Percentiles rank a stretch among this genome's conserved stretches.
Conservation (phyloP, 305 asterid genomes). For the Fraxinus baroniana region DNA sequence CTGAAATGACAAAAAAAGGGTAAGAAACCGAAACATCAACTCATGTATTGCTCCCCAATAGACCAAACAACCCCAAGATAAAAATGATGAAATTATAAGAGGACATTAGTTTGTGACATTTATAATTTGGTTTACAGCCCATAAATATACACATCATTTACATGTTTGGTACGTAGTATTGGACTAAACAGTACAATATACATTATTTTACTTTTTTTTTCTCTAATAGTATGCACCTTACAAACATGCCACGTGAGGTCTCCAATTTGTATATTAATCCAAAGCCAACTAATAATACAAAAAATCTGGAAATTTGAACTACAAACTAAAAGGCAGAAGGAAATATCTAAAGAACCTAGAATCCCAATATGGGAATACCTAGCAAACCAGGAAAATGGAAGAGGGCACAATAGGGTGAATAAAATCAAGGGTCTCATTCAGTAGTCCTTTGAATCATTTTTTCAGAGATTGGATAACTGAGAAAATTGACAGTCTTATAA, state of each 20-base stretch:
- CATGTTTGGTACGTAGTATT: neutral
- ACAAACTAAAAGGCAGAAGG: neutral
- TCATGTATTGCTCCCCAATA: neutral
- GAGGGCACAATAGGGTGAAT: neutral
- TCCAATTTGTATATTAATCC: neutral
- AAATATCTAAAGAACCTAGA: neutral
- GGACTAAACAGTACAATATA: neutral
- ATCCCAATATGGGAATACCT: neutral
- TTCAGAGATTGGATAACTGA: neutral
- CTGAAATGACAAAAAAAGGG: neutral
- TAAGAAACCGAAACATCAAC: neutral
- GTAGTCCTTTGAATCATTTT: neutral
- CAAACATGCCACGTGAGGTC: neutral
- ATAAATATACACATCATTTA: neutral
- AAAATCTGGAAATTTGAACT: neutral
- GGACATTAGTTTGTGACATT: neutral
- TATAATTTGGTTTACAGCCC: neutral
- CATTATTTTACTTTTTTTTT: neutral
- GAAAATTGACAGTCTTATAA: neutral
- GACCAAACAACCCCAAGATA: neutral
- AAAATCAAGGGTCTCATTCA: neutral
- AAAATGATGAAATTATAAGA: neutral
- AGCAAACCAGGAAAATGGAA: neutral
- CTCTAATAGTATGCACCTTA: neutral
- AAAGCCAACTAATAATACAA: neutral